A percentile compares a stretch with the other conserved stretches of the same genome.
Conservation (phyloP, 1,139 yeast species). For the Yamadazyma sp. region DNA sequence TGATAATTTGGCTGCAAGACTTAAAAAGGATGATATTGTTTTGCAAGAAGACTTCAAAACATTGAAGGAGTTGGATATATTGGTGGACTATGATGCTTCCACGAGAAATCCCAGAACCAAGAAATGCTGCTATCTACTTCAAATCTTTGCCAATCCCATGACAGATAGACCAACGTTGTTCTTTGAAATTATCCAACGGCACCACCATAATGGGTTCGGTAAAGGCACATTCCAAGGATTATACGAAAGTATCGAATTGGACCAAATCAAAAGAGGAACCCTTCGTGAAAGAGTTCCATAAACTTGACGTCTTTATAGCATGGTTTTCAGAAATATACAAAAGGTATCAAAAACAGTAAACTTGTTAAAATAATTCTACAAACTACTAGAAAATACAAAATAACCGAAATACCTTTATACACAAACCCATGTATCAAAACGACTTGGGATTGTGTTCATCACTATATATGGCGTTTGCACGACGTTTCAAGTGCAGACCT, state of each 20-base stretch:
- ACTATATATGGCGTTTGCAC: too few relatives aligned
- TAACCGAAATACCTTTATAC: too few relatives aligned
- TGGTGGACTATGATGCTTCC: slow-evolving; percentile 71
- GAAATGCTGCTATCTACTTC: slow-evolving; percentile 64
- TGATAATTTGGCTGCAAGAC: slow-evolving; percentile 41
- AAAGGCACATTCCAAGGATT: slow-evolving; percentile 83
- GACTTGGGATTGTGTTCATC: too few relatives aligned
- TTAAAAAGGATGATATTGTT: slow-evolving; percentile 31
- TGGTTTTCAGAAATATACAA: slow-evolving; percentile 2
- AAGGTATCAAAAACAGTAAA: background rate
- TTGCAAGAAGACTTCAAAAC: slow-evolving; percentile 48
- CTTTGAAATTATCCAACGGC: slow-evolving; percentile 76
- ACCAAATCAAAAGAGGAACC: slow-evolving; percentile 55
- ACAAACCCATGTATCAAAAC: too few relatives aligned
- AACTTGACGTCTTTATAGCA: background rate
- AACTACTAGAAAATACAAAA: background rate
- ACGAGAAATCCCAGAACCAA: slow-evolving; percentile 26
- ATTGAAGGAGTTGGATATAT: slow-evolving; percentile 49
- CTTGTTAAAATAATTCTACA: too few relatives aligned
- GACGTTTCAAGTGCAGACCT: slow-evolving; percentile 27
- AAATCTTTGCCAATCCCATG: slow-evolving; percentile 74
- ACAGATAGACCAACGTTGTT: slow-evolving; percentile 80
- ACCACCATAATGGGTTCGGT: slow-evolving; percentile 82
- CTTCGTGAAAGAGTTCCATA: slow-evolving; percentile 17
- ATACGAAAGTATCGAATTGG: slow-evolving; percentile 73